Conservation (phyloP, 1,139 yeast species). For the Candida mesenterica region DNA sequence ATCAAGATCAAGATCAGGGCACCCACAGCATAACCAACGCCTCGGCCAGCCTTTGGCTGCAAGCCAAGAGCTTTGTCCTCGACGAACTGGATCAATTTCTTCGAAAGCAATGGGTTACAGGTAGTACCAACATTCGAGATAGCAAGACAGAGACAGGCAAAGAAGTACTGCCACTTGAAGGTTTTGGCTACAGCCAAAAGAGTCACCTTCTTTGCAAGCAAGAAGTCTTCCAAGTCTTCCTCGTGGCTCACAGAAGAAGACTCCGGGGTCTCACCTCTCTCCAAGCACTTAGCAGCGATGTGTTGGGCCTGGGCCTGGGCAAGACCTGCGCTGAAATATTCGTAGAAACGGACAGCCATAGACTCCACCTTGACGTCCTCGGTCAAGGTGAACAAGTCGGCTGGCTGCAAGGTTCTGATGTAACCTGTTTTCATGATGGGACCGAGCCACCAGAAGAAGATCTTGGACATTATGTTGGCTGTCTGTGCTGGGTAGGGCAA, state of each 20-base stretch:
- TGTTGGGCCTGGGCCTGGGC: conserved; percentile 20
- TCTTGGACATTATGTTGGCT: conserved; percentile 36
- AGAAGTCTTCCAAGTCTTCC: conserved; percentile 25
- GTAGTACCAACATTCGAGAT: conserved; percentile 20
- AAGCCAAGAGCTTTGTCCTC: conserved; percentile 28
- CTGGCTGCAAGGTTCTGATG: conserved; percentile 46
- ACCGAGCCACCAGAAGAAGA: conserved; percentile 51
- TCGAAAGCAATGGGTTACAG: conserved; percentile 33
- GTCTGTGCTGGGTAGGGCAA: conserved; percentile 30
- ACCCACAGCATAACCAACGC: conserved; percentile 33
- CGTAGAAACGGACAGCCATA: conserved; percentile 32
- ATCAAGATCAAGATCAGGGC: conserved; percentile 22
- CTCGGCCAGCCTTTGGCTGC: conserved; percentile 24
- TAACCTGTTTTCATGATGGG: conserved; percentile 52
- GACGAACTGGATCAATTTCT: conserved; percentile 42
- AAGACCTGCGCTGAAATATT: conserved; percentile 22
- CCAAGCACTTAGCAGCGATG: conserved; percentile 22
- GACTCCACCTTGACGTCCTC: conserved; percentile 37
- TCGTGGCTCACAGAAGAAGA: conserved; percentile 19
- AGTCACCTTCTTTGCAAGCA: conserved; percentile 13
- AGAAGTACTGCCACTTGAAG: conserved; percentile 26
- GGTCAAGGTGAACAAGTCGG: conserved; percentile 42
- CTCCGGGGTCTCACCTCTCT: conserved; percentile 24
- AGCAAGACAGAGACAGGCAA: conserved; percentile 20
- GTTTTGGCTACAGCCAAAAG: conserved; percentile 27